phyloP scores from a whole-genome alignment of 2,329 filamentous ascomycete species.

The Trichophyton simii region DNA sequence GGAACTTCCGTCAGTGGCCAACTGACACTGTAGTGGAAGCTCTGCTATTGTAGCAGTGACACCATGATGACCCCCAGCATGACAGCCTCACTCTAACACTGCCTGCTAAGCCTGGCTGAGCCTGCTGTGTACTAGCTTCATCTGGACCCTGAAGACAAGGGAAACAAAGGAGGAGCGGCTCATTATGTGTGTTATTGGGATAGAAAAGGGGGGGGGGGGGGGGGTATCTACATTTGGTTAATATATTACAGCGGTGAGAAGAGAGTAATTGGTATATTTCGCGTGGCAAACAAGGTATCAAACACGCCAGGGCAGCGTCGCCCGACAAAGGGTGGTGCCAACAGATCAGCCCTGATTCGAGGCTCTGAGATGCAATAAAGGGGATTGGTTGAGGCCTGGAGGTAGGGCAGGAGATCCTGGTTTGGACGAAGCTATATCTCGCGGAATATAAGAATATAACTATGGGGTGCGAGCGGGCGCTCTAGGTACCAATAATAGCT shows the following conservation, averaged over 20 bases:
- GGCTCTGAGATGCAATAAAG: neutral
- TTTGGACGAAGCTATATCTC: neutral
- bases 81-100: neutral
- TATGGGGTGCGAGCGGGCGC: neutral
- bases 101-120: neutral
- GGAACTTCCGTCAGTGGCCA: neutral
- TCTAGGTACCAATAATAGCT: neutral
- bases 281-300: conserved; percentile 3
- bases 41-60: neutral
- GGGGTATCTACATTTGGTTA: neutral
- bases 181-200: neutral
- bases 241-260: conserved; percentile 1
- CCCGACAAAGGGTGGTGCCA: conserved; percentile 4
- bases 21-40: neutral
- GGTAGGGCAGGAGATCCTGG: neutral
- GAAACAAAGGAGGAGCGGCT: neutral
- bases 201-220: neutral
- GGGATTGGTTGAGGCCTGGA: neutral
- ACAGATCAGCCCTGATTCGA: neutral
- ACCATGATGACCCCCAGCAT: neutral
- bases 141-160: neutral
- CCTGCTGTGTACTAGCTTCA: neutral
- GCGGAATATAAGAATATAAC: neutral
- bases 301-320: neutral
- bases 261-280: neutral